Evolutionary conservation across 2,329 filamentous ascomycete species (phyloP), one percentile per base, ranked within the genome.

Genomic region (Penicillium sp.): DNA sequence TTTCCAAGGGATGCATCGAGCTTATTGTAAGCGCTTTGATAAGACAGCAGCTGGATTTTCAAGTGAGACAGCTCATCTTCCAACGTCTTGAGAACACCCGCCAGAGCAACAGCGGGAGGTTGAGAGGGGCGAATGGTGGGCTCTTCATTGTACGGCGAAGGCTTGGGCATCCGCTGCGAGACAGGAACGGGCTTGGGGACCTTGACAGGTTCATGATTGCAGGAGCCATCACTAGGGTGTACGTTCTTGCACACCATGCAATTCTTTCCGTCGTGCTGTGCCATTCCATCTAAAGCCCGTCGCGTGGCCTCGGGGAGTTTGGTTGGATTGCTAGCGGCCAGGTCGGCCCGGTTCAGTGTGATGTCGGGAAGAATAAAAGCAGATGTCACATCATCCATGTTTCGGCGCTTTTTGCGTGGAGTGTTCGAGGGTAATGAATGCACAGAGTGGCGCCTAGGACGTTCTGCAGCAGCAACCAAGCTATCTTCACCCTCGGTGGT

Each of bases 51-150:
- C 52, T 82, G 74, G 49, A 83, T 72, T 62, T 85, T 83, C 36
- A 93, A 66, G 58, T 93, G 85, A 9, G 75, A 73, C 30, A 89
- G 75, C 61, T 95, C 88, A 57, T 93, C 86, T 50, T 85, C 74
- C 3, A 93, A 69, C 6, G 80, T 76, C 64, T 93, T 92, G 60
- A 94, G 81, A 14, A 94, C 84, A n/a, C 81, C 77, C 6, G 84
- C 83, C 15, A 95, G 76, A 7, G 87, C 86, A 29, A 81, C 66
- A 3, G 76, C 79, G 0, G 86, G 86, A 1, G 78, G 68, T 55
- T 85, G 81, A 1, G 81, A 73, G 4, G 70, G 78, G 0, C 78
- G 75, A 31, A 80, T 57, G 0, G 78, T 82, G 1, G 73, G 73
- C 35, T 79, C 74, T n/a, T 72, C 68, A 32, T 76, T 71, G 44